Evolutionary conservation across 2,329 filamentous ascomycete species (phyloP).

Genomic region (Monosporascus sp.): DNA sequence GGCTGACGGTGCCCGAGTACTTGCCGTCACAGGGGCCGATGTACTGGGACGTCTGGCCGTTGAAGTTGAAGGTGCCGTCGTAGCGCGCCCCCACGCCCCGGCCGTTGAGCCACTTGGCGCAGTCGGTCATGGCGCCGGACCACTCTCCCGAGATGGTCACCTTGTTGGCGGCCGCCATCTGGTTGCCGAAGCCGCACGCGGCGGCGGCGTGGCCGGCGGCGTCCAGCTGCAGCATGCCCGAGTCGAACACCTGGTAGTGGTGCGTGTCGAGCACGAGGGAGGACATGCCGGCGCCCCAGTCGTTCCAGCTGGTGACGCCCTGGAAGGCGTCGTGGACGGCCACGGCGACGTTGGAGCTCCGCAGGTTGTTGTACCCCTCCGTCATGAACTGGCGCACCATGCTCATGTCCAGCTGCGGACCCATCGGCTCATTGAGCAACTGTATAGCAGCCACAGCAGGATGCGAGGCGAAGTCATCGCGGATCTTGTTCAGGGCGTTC

Average conservation of each 20-base stretch:
- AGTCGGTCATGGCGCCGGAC: conserved; percentile 69
- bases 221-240: conserved; percentile 57
- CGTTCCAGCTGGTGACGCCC: conserved; percentile 67
- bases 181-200: conserved; percentile 63
- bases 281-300: conserved; percentile 52
- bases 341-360: conserved; percentile 51
- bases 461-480: conserved; percentile 38
- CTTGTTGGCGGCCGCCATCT: conserved; percentile 59
- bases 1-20: conserved; percentile 3
- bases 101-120: conserved; percentile 58
- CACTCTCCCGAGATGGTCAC: conserved; percentile 74
- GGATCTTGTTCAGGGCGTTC: conserved; percentile 43
- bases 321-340: conserved; percentile 72
- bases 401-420: conserved; percentile 47
- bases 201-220: conserved; percentile 64
- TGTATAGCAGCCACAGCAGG: conserved; percentile 61
- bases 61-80: conserved; percentile 55
- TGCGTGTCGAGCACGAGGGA: conserved; percentile 70
- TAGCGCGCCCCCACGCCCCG: conserved; percentile 65
- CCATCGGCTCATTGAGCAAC: conserved; percentile 62
- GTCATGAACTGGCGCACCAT: conserved; percentile 37
- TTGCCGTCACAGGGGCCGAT: conserved; percentile 49
- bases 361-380: conserved; percentile 34
- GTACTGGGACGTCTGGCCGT: conserved; percentile 35
- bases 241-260: conserved; percentile 76